phyloP scores from a whole-genome alignment of 2,329 filamentous ascomycete species.

The Aspergillus sp. region DNA sequence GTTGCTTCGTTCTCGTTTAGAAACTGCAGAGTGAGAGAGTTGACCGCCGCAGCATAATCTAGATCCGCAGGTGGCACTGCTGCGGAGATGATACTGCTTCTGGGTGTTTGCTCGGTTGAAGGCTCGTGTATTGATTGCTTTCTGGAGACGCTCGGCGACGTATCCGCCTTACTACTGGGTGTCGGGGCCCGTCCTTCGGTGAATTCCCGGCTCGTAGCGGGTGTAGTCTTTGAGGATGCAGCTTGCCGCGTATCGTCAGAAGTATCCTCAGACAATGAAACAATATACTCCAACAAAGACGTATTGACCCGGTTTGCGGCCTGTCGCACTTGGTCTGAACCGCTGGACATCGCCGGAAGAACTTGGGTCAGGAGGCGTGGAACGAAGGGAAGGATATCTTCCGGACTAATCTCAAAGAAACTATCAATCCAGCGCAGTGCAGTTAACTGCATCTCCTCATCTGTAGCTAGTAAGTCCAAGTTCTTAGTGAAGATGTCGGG shows the following conservation, averaged over 20 bases:
- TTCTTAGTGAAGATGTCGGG: background rate
- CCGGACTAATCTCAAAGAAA: constrained; percentile 95
- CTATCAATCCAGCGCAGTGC: constrained; percentile 92
- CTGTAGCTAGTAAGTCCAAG: constrained; percentile 40
- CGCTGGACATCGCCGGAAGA: constrained; percentile 89
- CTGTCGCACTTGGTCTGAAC: constrained; percentile 81
- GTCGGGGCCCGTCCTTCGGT: constrained; percentile 44
- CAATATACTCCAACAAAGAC: constrained; percentile 89
- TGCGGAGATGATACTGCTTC: constrained; percentile 46
- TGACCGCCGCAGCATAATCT: constrained; percentile 95
- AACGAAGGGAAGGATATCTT: constrained; percentile 92
- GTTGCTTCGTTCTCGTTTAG: constrained; percentile 96
- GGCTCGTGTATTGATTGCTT: constrained; percentile 29
- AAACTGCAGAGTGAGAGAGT: constrained; percentile 87
- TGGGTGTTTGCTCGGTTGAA: constrained; percentile 40
- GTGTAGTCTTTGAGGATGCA: constrained; percentile 40
- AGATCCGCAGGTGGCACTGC: constrained; percentile 60
- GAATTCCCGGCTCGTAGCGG: constrained; percentile 36
- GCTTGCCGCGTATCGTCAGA: constrained; percentile 39
- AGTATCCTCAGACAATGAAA: constrained; percentile 76
- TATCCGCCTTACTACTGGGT: constrained; percentile 29
- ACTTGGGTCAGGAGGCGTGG: constrained; percentile 89
- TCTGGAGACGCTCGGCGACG: constrained; percentile 25
- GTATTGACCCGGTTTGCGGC: constrained; percentile 87
- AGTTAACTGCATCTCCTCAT: constrained; percentile 88